Conservation (phyloP, 495 filamentous ascomycete genomes). For the Pseudomonodictys pantanalensis region DNA sequence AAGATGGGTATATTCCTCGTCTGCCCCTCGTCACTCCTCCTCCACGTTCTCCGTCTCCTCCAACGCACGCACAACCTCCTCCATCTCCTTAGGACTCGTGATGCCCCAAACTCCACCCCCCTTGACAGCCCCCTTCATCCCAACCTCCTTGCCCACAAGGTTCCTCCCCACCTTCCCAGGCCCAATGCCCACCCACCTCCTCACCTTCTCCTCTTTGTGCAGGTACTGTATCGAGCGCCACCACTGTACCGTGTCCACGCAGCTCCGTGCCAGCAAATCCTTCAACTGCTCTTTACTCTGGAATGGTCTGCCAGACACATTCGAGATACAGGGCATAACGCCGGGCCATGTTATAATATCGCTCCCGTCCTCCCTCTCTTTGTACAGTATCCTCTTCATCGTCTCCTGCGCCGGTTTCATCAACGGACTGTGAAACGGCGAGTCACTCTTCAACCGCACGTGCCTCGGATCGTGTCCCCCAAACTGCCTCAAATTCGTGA, state of each 20-base stretch:
- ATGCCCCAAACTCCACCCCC: constrained; percentile 95
- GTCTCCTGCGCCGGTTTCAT: constrained; percentile 80
- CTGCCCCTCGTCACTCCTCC: constrained; percentile 43
- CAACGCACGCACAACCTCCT: constrained; percentile 67
- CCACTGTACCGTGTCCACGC: constrained; percentile 88
- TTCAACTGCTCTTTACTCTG: constrained; percentile 67
- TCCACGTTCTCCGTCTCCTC: constrained; percentile 66
- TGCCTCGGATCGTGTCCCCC: constrained; percentile 88
- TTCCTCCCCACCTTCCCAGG: constrained; percentile 94
- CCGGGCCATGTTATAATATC: constrained; percentile 68
- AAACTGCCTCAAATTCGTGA: constrained; percentile 88
- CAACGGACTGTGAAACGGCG: constrained; percentile 88
- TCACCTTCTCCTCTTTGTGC: constrained; percentile 78
- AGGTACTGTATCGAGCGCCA: constrained; percentile 89
- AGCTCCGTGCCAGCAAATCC: constrained; percentile 70
- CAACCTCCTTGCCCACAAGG: constrained; percentile 92
- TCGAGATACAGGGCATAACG: constrained; percentile 73
- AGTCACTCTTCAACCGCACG: constrained; percentile 81
- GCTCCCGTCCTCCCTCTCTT: constrained; percentile 46
- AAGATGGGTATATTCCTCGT: too few relatives aligned
- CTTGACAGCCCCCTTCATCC: constrained; percentile 76
- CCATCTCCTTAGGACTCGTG: constrained; percentile 75
- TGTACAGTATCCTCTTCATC: constrained; percentile 62
- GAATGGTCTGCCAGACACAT: constrained; percentile 80
- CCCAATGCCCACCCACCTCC: constrained; percentile 88